Evolutionary conservation across 1,284 basidiomycete genomes (phyloP), one percentile per base, ranked within the genome.

Genomic region (Pascua sp.): DNA sequence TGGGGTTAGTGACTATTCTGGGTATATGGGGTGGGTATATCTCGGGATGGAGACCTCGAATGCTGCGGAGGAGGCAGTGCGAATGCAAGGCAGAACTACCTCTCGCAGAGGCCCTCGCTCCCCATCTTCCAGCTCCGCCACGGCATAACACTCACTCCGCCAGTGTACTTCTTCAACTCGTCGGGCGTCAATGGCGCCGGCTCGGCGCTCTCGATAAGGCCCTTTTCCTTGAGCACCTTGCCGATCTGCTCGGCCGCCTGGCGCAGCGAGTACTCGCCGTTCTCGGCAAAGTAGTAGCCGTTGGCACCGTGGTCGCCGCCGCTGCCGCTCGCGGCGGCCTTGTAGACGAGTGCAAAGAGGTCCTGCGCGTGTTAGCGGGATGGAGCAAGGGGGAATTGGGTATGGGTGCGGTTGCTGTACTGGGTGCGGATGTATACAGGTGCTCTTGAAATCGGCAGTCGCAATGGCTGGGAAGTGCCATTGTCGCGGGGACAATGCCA

Each of bases 261-360:
- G 50, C 66, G 63, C 18, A 70, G 49, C 18, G 68, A 70, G 66
- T 76, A 72, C 62, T 77, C 76, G 32, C 76, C 76, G 11, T 68
- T 57, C 52, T 69, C 71, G 51, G 63, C 75, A 53, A 76, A 68
- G 68, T 73, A 77, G 65, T 75, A 77, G 11, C 75, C 75, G 37
- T 68, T 59, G 15, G 61, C 58, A 41, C 75, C 74, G 62, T 77
- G 73, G 16, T 52, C 45, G 18, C 64, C 66, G 48, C 67, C 68
- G 32, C 64, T 63, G 46, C 61, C 62, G 8, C 45, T 47, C 18
- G 64, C 55, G 0, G 71, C 59, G 15, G 62, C 56, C 15, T 55
- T 39, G 58, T 69, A 73, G 24, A 76, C 61, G 17, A 67, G 42
- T n/a, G 54, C 56, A 60, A 66, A 75, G 17, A 73, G 67, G 43